Evolutionary conservation across 1,139 yeast species (phyloP).

Genomic region (Yamadazyma jaroonii): DNA sequence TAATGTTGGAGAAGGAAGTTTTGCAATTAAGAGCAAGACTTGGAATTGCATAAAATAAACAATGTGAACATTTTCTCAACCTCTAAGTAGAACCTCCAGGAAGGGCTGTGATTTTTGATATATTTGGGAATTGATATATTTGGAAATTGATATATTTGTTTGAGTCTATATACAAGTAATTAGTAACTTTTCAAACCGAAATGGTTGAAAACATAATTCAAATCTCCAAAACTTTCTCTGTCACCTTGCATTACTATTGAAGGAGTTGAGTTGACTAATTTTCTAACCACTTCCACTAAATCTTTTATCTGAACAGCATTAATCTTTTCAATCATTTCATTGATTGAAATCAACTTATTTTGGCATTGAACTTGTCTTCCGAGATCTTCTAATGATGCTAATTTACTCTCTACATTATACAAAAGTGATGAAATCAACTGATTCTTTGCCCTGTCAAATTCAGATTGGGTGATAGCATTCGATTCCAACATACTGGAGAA

Average conservation of each 20-base stretch:
- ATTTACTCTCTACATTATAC: slow-evolving; percentile 89
- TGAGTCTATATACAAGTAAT: neutral
- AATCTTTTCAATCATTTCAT: slow-evolving; percentile 80
- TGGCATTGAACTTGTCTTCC: slow-evolving; percentile 93
- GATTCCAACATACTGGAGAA: slow-evolving; percentile 62
- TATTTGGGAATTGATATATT: too few relatives aligned
- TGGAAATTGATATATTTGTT: too few relatives aligned
- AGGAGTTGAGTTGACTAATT: slow-evolving; percentile 75
- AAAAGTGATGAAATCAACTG: slow-evolving; percentile 85
- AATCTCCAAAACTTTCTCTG: slow-evolving; percentile 81
- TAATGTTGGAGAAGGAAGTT: slow-evolving; percentile 63
- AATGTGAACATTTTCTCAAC: too few relatives aligned
- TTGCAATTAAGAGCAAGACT: slow-evolving; percentile 54
- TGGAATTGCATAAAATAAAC: slow-evolving; percentile 15
- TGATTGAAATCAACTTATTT: slow-evolving; percentile 71
- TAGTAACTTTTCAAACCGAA: slow-evolving; percentile 25
- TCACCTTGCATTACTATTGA: slow-evolving; percentile 89
- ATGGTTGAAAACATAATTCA: slow-evolving; percentile 58
- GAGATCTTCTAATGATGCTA: slow-evolving; percentile 89
- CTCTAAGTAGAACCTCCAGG: too few relatives aligned
- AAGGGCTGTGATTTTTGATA: too few relatives aligned
- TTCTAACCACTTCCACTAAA: slow-evolving; percentile 69
- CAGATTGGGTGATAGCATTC: slow-evolving; percentile 59
- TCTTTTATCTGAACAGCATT: slow-evolving; percentile 65
- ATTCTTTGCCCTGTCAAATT: slow-evolving; percentile 86